Evolutionary conservation across 2,329 filamentous ascomycete genomes (phyloP), one percentile per base, ranked within the genome.

Genomic region (Aspergillus sojae): DNA sequence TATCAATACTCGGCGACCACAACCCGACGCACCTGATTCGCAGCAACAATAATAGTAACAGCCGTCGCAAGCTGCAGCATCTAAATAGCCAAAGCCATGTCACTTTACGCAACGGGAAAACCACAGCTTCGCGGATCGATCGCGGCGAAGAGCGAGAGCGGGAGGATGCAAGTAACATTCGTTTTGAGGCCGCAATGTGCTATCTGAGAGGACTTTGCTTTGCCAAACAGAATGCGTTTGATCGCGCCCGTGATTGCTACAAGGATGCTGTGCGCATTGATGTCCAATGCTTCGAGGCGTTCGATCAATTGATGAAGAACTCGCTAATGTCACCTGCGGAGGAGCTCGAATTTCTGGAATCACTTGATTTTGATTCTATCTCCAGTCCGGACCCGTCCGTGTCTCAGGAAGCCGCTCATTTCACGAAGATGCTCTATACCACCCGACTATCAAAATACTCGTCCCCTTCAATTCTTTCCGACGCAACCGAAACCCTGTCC

Each of bases 221-320:
- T 76, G 94, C 95, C 7, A 97, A 97, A 79, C 92, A 97, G 77
- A 99, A 98, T 78, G 92, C 94, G 30, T 98, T 98, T 72, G 95
- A 99, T 76, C 89, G 93, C 39, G 95, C 95, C 58, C 97, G 97
- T 77, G 94, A 98, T 72, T 98, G 95, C 81, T 99, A 98, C 84
- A 98, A 97, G 81, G 93, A 96, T 72, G 95, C 95, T 2, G 93
- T 98, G 53, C 89, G 92, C 65, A 97, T 99, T 73, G 95, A 99
- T 75, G 94, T 98, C 4, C 94, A 97, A 77, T 99, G 95, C 79
- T 98, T 97, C 75, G 95, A 99, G 79, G 95, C 95, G 0, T 98
- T 99, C 74, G 94, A 97, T 72, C 94, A 98, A 81, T 86, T 99
- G 61, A 97, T 98, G 89, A 93, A 93, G 80, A 99, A 99, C 80